These are phyloP conservation scores for Yamadazyma aaseri DNA, from an alignment of 1,139 yeast genomes.

Conservation along the genomic window DNA sequence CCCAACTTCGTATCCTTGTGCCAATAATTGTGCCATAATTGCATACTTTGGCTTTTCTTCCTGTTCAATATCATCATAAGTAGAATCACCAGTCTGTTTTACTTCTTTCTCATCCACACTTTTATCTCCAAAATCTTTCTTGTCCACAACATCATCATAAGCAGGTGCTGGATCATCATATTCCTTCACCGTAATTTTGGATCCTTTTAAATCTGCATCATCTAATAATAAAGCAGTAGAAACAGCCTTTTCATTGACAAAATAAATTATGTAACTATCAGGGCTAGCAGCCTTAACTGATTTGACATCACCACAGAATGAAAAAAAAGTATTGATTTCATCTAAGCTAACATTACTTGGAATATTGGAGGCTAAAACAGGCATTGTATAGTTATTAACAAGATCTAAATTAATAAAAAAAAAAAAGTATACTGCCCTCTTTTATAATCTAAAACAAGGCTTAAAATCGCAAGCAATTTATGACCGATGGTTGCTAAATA, in stretches of 20 bases:
- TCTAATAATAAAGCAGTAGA: constrained; percentile 71
- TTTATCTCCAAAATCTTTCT: constrained; percentile 7
- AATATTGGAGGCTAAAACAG: constrained; percentile 22
- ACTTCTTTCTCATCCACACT: constrained; percentile 23
- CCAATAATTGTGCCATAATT: constrained; percentile 71
- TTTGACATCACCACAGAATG: constrained; percentile 73
- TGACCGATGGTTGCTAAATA: too few species aligned
- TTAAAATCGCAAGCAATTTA: too few species aligned
- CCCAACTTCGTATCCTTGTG: constrained; percentile 67
- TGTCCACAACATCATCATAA: constrained; percentile 10
- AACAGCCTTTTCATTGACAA: constrained; percentile 61
- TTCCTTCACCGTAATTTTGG: constrained; percentile 49
- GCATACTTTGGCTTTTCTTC: constrained; percentile 79
- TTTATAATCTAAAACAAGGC: too few species aligned
- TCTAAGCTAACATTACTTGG: constrained; percentile 53
- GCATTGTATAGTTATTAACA: too few species aligned
- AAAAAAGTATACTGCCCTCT: too few species aligned
- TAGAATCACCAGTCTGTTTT: constrained; percentile 28
- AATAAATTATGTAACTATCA: constrained; percentile 45
- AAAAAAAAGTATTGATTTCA: constrained; percentile 66
- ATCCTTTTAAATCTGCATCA: constrained; percentile 71
- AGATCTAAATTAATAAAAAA: too few species aligned
- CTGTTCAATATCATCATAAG: constrained; percentile 58
- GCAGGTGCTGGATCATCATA: constrained; percentile 8
- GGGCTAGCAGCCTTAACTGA: constrained; percentile 31